Base-by-base conservation (phyloP, 345 rosid species). In the Diplotaxis tenuifolia region DNA sequence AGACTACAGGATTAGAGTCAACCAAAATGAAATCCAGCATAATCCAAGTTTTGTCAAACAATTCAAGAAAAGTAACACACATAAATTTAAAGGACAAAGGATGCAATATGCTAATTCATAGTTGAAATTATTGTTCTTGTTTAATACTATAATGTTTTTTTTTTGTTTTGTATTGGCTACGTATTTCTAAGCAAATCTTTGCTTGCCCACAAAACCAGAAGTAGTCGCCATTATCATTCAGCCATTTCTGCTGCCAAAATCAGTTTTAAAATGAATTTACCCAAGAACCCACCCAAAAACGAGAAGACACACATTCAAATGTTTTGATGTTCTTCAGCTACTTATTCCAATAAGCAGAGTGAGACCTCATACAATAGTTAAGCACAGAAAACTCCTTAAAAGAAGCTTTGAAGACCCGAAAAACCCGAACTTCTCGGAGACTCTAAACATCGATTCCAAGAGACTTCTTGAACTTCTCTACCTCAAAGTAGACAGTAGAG, bases 401-500 rank as follows among this genome's bases (percentile, higher is more conserved):
- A 36, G 52, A 54, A 68, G 59, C 54, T 18, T 49, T 49, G 54
- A 49, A 18, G 54, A 49, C 54, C 65, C 55, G 53, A 23, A 7
- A 38, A 16, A 9, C 28, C 0, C 14, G 9, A 32, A 72, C 58
- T 65, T 64, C 9, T n/a, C 6, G 28, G 29, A 22, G 29, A 12
- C 31, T 55, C 16, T 71, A 95, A 71, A 95, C 82, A 5, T 84
- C 18, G 69, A 95, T 88, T 8, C 94, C 94, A 65, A 83, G 66
- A 66, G 90, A 80, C 77, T 90, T 90, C 81, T 86, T 95, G 59
- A 87, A 77, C 83, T 92, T 92, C 83, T 95, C 99, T 15, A 95
- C 98, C 86, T 92, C 97, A 85, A 95, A 84, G 82, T 92, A 90
- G 45, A 82, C 87, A 0, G 97, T 89, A 4, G 98, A 90, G 86